Evolutionary conservation across 1,284 basidiomycete species (phyloP).

Genomic region (Schizophyllum amplum): DNA sequence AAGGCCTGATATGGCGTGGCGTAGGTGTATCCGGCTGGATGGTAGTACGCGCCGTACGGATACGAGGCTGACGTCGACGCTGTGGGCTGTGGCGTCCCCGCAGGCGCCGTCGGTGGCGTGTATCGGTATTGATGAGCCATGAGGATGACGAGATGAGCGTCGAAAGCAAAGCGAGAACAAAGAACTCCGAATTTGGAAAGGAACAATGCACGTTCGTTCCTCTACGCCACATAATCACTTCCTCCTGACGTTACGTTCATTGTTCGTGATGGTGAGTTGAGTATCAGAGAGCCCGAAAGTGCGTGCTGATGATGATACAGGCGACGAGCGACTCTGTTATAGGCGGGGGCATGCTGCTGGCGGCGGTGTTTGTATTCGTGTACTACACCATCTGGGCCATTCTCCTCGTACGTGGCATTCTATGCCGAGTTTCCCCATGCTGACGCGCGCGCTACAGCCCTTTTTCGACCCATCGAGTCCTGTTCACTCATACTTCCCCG

Average conservation of each 20-base stretch:
- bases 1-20: neutral
- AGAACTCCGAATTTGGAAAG: too few relatives aligned
- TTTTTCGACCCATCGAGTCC: slow-evolving; percentile 72
- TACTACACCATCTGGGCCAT: slow-evolving; percentile 93
- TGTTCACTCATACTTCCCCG: slow-evolving; percentile 74
- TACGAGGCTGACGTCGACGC: slow-evolving; percentile 40
- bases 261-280: neutral
- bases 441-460: slow-evolving; percentile 45
- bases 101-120: neutral
- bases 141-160: neutral
- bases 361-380: slow-evolving; percentile 68
- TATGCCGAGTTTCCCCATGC: neutral
- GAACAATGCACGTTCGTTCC: too few relatives aligned
- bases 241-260: neutral
- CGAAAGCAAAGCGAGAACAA: neutral
- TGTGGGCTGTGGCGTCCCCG: slow-evolving; percentile 12
- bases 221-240: neutral
- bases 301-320: slow-evolving; percentile 29
- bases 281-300: neutral
- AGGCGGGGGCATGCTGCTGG: slow-evolving; percentile 74
- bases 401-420: slow-evolving; percentile 54
- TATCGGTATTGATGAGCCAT: neutral
- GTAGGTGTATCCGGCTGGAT: neutral
- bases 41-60: slow-evolving; percentile 39
- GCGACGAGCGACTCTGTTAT: slow-evolving; percentile 74